Evolutionary conservation across 2,329 filamentous ascomycete genomes (phyloP).

Genomic region (Penicillium sp.): DNA sequence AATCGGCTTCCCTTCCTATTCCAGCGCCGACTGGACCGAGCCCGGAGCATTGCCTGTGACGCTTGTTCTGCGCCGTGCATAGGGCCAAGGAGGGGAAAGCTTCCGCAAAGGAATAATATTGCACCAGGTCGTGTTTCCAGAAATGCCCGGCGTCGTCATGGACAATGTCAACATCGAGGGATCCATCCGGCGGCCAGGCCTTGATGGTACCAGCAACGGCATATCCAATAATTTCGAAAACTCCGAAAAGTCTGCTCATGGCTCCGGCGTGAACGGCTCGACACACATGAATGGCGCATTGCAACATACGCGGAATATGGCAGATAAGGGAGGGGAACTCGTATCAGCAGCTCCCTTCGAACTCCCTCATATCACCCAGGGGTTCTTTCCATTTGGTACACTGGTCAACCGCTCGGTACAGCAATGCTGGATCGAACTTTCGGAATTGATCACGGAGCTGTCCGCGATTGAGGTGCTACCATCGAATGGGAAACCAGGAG

Average conservation of each 20-base stretch:
- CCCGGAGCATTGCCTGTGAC: slow-evolving; percentile 18
- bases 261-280: slow-evolving; percentile 25
- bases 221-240: slow-evolving; percentile 15
- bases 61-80: slow-evolving; percentile 30
- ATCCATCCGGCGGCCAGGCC: slow-evolving; percentile 25
- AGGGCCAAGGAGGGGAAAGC: slow-evolving; percentile 34
- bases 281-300: slow-evolving; percentile 31
- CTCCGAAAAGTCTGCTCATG: slow-evolving; percentile 17
- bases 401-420: slow-evolving; percentile 80
- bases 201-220: slow-evolving; percentile 29
- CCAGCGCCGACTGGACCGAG: slow-evolving; percentile 20
- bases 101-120: slow-evolving; percentile 14
- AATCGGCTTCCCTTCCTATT: slow-evolving; percentile 29
- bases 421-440: slow-evolving; percentile 76
- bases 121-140: slow-evolving; percentile 20
- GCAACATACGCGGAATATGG: slow-evolving; percentile 11
- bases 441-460: slow-evolving; percentile 69
- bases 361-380: slow-evolving; percentile 69
- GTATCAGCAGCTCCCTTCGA: slow-evolving; percentile 46
- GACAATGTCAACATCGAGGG: slow-evolving; percentile 36
- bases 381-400: slow-evolving; percentile 73
- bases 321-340: slow-evolving; percentile 4
- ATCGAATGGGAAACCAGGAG: slow-evolving; percentile 31
- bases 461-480: slow-evolving; percentile 65
- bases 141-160: slow-evolving; percentile 48